Base-by-base conservation (phyloP, 768 basidiomycete species). In the Ephemerocybe angulata region DNA sequence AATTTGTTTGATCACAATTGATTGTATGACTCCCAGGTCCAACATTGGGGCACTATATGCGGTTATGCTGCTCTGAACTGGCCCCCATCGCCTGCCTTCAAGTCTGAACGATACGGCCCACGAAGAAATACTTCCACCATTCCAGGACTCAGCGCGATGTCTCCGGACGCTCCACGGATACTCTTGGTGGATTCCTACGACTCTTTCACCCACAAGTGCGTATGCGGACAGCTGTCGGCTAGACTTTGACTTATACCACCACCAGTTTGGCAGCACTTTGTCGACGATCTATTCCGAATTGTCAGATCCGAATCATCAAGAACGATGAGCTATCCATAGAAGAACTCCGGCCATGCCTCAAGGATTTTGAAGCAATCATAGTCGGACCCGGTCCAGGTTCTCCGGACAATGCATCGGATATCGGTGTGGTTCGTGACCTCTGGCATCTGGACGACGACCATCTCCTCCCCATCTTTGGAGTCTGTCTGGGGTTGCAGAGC, bases 181-280 rank as follows among this genome's bases (percentile, higher is more conserved):
- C 75, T 92, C 28, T 74, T 93, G 43, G 76, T 92, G 28, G 90
- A 91, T 65, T 92, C 90, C 0, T 90, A 92, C 60, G 90, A 92
- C 67, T 91, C 90, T 1, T 93, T 92, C 69, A 88, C 90, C n/a
- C 81, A 82, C 81, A 93, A 92, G 90, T 90, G 53, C 55, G 86
- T 76, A 17, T 8, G n/a, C 2, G 35, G 17, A 53, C 22, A 8
- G 28, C 6, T 41, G 30, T 12, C 22, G 4, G 19, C 21, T n/a
- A 22, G 19, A 24, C 56, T 37, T 27, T 11, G 37, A 57, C 6
- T 29, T 29, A 27, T 47, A 28, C 42, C 15, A 30, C 25, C 46
- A 24, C 17, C 53, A 92, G 90, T 63, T 82, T 93, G 53, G 89
- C 88, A 49, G 79, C 88, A 7, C 72, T 91, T 24, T 86, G 83